Conservation (phyloP, 2,329 filamentous ascomycete species). For the Fusarium paranaense region DNA sequence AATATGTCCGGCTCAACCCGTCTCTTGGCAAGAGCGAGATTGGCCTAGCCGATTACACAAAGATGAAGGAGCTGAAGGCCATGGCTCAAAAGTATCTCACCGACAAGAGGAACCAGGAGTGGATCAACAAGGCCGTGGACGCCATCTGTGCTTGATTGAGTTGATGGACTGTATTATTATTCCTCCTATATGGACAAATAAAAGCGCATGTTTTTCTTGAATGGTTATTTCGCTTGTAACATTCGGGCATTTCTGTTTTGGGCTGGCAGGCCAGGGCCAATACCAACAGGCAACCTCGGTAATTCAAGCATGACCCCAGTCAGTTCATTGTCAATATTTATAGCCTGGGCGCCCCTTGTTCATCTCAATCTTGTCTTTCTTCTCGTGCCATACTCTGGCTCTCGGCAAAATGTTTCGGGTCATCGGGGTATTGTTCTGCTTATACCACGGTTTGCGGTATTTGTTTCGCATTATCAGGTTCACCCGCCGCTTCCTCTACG, state of each 20-base stretch:
- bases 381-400: not conserved
- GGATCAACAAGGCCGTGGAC: not conserved
- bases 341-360: not conserved
- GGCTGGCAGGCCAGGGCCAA: not conserved
- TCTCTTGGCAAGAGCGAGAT: slow-evolving; percentile 14
- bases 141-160: not conserved
- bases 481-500: not conserved
- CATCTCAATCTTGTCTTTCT: not conserved
- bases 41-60: slow-evolving; percentile 25
- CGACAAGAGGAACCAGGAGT: not conserved
- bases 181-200: not conserved
- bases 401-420: not conserved
- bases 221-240: not conserved
- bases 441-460: not conserved
- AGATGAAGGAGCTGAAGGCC: not conserved
- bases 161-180: not conserved
- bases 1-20: slow-evolving; percentile 23
- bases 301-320: not conserved
- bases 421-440: not conserved
- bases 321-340: not conserved
- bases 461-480: not conserved
- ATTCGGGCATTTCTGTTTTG: not conserved
- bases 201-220: not conserved
- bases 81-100: not conserved
- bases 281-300: not conserved